Percentiles rank a stretch among this genome's conserved stretches.
These are phyloP conservation scores for Phialophora expanda DNA, from an alignment of 2,329 filamentous ascomycete genomes.

Conservation along the genomic window DNA sequence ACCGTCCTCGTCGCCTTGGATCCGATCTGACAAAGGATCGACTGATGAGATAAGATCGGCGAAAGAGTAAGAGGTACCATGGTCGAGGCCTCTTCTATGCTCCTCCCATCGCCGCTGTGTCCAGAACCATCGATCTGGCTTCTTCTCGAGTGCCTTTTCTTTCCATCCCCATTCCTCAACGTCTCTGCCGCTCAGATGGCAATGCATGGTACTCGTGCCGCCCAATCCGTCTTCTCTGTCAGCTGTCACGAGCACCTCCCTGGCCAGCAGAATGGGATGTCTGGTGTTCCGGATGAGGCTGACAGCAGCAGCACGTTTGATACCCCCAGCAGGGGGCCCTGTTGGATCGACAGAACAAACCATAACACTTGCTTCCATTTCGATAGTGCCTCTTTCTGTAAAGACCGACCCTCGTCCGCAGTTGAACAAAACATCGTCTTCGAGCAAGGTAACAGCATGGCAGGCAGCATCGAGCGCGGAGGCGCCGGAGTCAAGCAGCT, in stretches of 20 bases:
- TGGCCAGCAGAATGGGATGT: conserved; percentile 78
- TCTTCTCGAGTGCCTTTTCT: conserved; percentile 68
- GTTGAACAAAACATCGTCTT: conserved; percentile 84
- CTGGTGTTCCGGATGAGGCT: conserved; percentile 75
- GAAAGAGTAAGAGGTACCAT: conserved; percentile 33
- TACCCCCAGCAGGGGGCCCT: conserved; percentile 38
- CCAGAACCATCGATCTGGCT: conserved; percentile 75
- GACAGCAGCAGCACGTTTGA: conserved; percentile 78
- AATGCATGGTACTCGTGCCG: conserved; percentile 57
- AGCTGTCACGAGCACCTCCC: conserved; percentile 72
- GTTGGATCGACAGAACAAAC: conserved; percentile 59
- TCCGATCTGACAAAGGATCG: conserved; percentile 25
- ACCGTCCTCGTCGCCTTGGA: conserved; percentile 53
- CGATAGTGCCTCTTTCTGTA: conserved; percentile 78
- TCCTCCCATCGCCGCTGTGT: conserved; percentile 80
- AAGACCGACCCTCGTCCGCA: conserved; percentile 84
- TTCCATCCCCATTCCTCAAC: conserved; percentile 70
- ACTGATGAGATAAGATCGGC: conserved; percentile 28
- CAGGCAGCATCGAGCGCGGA: conserved; percentile 75
- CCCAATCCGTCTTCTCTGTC: conserved; percentile 55
- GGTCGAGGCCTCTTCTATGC: conserved; percentile 66
- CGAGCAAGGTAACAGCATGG: conserved; percentile 74
- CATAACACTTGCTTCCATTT: conserved; percentile 88
- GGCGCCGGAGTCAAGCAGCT: conserved; percentile 45
- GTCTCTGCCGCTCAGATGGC: conserved; percentile 68